Evolutionary conservation across 2,329 filamentous ascomycete genomes (phyloP).

Genomic region (Neophaeococcomyces mojaviensis): DNA sequence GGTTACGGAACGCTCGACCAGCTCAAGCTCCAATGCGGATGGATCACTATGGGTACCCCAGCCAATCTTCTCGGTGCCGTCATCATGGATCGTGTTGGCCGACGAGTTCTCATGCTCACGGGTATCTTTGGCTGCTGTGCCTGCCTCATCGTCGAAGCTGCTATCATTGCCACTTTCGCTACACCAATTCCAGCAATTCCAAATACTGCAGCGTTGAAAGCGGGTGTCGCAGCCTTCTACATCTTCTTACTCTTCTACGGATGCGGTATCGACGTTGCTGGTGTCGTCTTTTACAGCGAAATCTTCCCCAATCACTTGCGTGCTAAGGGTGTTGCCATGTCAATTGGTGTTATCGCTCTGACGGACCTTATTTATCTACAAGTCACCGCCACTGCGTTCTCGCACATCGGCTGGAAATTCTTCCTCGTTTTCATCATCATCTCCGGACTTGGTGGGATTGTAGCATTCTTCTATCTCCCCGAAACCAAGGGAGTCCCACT

Average conservation of each 20-base stretch:
- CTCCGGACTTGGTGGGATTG: not conserved
- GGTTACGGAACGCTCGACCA: conserved; percentile 13
- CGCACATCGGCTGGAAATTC: conserved; percentile 27
- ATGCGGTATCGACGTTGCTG: conserved; percentile 16
- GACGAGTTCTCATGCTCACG: conserved; percentile 23
- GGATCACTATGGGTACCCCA: conserved; percentile 16
- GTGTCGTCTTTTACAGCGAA: conserved; percentile 18
- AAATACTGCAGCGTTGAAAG: conserved; percentile 15
- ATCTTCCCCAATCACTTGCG: conserved; percentile 19
- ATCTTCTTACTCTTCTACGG: conserved; percentile 18
- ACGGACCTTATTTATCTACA: conserved; percentile 13
- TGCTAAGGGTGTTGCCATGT: conserved; percentile 17
- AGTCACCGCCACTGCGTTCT: conserved; percentile 24
- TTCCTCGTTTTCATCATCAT: conserved; percentile 23
- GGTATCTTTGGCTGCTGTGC: conserved; percentile 15
- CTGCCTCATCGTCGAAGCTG: conserved; percentile 13
- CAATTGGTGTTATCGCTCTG: conserved; percentile 15
- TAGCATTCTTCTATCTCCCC: conserved; percentile 11
- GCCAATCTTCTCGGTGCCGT: conserved; percentile 14
- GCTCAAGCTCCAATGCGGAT: conserved; percentile 14
- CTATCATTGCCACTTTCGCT: conserved; percentile 19
- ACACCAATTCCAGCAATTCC: not conserved
- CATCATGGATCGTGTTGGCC: conserved; percentile 17
- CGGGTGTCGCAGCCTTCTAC: conserved; percentile 55
- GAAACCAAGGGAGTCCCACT: conserved; percentile 29